A percentile compares a stretch with the other conserved stretches of the same genome.
Conservation (phyloP, 2,329 filamentous ascomycete genomes). For the Aureobasidium sp. region DNA sequence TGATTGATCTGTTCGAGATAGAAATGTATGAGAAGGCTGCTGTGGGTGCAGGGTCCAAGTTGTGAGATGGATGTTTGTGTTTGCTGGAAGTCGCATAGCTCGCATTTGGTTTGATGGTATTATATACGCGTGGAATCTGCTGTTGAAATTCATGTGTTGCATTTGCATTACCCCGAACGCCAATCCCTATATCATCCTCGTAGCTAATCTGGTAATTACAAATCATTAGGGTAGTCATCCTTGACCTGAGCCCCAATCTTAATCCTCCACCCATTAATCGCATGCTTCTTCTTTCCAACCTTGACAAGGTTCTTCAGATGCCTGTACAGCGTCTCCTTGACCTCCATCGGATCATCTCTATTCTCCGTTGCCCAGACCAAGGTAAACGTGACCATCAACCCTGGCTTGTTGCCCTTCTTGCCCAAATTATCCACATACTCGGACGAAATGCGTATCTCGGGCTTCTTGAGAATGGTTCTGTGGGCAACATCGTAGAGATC, state of each 20-base stretch:
- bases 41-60: background rate
- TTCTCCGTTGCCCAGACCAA: background rate
- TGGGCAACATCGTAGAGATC: background rate
- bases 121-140: no score
- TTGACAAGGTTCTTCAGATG: slow-evolving; percentile 40
- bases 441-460: slow-evolving; percentile 13
- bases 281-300: slow-evolving; percentile 51
- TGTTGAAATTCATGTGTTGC: no score
- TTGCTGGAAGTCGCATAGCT: no score
- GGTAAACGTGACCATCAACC: slow-evolving; percentile 7
- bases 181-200: no score
- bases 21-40: slow-evolving; percentile 32
- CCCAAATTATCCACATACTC: slow-evolving; percentile 14
- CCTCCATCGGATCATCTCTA: slow-evolving; percentile 12
- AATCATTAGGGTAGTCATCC: slow-evolving; percentile 12
- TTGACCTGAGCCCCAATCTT: slow-evolving; percentile 21
- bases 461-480: background rate
- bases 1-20: slow-evolving; percentile 34
- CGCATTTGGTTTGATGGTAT: no score
- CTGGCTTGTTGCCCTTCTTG: slow-evolving; percentile 3
- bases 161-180: no score
- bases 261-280: slow-evolving; percentile 32
- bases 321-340: slow-evolving; percentile 29
- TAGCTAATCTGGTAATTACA: background rate
- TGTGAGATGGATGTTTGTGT: background rate